Conservation (phyloP, 164 flowering plant species). For the Berberis vulgaris region DNA sequence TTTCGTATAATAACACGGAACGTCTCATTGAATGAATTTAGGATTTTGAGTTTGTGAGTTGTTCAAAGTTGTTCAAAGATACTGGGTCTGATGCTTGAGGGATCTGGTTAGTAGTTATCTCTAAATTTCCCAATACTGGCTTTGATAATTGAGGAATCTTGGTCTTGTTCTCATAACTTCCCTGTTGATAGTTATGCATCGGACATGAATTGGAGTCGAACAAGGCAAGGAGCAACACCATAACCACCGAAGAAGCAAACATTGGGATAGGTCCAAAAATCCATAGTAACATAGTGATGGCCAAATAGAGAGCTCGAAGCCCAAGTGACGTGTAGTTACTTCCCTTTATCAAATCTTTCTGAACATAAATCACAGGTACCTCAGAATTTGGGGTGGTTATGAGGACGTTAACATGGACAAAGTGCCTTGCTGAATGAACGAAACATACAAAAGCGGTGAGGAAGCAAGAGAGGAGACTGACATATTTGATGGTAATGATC, state of each 20-base stretch:
- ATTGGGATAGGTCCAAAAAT: conserved; percentile 53
- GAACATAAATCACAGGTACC: conserved; percentile 28
- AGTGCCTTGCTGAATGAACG: conserved; percentile 38
- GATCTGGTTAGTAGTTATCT: no score
- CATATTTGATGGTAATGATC: conserved; percentile 33
- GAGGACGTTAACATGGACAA: conserved; percentile 44
- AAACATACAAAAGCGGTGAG: conserved; percentile 46
- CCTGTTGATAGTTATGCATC: conserved; percentile 15
- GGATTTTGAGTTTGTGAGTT: no score
- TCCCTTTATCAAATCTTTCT: conserved; percentile 35
- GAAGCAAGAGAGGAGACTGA: conserved; percentile 39
- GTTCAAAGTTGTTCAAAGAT: no score
- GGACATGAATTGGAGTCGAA: conserved; percentile 35
- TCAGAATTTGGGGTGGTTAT: conserved; percentile 43
- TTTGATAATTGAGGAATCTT: no score
- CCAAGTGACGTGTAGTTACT: conserved; percentile 42
- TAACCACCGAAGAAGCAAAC: conserved; percentile 28
- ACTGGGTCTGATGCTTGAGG: no score
- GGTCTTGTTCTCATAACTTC: neutral
- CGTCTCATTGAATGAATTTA: no score
- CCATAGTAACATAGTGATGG: conserved; percentile 36
- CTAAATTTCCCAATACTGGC: no score
- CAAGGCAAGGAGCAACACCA: conserved; percentile 22
- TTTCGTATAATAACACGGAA: no score
- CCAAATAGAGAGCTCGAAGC: conserved; percentile 41